Base-by-base conservation (phyloP, 2,329 filamentous ascomycete species). In the Lachnellula hyalina region DNA sequence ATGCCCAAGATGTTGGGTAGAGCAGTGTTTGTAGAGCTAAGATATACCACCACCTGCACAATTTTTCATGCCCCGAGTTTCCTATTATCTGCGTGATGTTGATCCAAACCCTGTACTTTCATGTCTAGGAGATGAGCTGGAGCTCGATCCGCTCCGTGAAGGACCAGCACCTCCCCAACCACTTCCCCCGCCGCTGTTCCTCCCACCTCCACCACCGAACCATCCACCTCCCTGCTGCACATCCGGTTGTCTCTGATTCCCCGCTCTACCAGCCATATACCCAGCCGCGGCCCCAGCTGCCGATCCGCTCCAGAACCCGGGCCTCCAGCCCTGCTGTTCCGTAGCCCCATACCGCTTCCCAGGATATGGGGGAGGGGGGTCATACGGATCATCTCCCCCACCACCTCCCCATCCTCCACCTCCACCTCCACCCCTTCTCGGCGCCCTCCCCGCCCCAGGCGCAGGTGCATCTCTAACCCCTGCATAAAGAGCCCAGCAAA, bases 91-190 rank as follows among this genome's bases (percentile, higher is more conserved):
- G 54, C 84, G 75, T 55, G 75, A 81, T 0, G 87, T 90, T 8
- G 83, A 86, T 8, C 87, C 87, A 66, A 89, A 90, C 0, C 87
- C 87, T 0, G 86, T 90, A 63, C 84, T 88, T 63, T 86, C 80
- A 63, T 86, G 78, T 51, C 81, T 74, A 7, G 75, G 73, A 8
- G 76, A 78, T 0, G 74, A 74, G 9, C 69, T 63, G 0, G 69
- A 66, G 38, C 61, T 56, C n/a, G 61, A 63, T 36, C 64, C 60
- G 48, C 62, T 61, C 48, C 70, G 62, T 50, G 72, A 65, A 59
- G 69, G 62, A n/a, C 61, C 63, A 32, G 66, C 66, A 52, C 50
- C 45, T 60, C 67, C 67, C 64, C 57, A 52, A 44, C 47, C 41
- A 19, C 7, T 53, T n/a, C 19, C 41, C 21, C 57, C 53, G 59